Percentiles rank a stretch among this genome's conserved stretches.
Conservation (phyloP, 306 rosid genomes). For the Luffa acutangula region DNA sequence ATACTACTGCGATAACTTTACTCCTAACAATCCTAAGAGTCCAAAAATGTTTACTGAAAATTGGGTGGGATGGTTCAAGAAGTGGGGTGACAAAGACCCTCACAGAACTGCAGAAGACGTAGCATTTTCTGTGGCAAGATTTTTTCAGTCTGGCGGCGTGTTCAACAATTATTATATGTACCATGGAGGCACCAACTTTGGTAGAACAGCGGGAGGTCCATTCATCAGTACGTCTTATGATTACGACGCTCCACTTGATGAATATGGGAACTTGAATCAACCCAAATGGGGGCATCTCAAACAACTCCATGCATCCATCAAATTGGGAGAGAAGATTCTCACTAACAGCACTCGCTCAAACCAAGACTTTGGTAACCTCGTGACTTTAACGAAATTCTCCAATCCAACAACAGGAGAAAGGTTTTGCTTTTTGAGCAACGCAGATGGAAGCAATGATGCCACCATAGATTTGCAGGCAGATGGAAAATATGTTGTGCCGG, state of each 20-base stretch:
- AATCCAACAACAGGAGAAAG: slow-evolving; percentile 17
- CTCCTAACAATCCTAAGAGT: slow-evolving; percentile 65
- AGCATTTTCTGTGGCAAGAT: slow-evolving; percentile 42
- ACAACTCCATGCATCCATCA: slow-evolving; percentile 30
- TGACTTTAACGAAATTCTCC: slow-evolving; percentile 9
- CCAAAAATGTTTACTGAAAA: slow-evolving; percentile 73
- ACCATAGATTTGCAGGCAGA: slow-evolving; percentile 25
- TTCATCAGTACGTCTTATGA: slow-evolving; percentile 38
- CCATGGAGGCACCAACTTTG: slow-evolving; percentile 52
- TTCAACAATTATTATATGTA: slow-evolving; percentile 46
- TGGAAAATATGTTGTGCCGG: not conserved
- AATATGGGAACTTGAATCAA: slow-evolving; percentile 29
- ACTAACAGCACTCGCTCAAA: slow-evolving; percentile 19
- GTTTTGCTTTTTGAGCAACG: slow-evolving; percentile 33
- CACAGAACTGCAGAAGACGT: slow-evolving; percentile 42
- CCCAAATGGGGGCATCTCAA: slow-evolving; percentile 25
- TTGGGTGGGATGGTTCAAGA: slow-evolving; percentile 24
- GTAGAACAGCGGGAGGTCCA: slow-evolving; percentile 40
- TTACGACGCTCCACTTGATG: slow-evolving; percentile 46
- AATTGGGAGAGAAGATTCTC: slow-evolving; percentile 33
- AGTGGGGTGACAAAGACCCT: slow-evolving; percentile 20
- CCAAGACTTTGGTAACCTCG: slow-evolving; percentile 22
- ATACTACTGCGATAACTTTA: slow-evolving; percentile 66
- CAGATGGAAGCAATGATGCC: slow-evolving; percentile 27
- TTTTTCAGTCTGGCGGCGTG: slow-evolving; percentile 39